Base-by-base conservation (phyloP, 331 rosid genomes). In the Acacia concinna region DNA sequence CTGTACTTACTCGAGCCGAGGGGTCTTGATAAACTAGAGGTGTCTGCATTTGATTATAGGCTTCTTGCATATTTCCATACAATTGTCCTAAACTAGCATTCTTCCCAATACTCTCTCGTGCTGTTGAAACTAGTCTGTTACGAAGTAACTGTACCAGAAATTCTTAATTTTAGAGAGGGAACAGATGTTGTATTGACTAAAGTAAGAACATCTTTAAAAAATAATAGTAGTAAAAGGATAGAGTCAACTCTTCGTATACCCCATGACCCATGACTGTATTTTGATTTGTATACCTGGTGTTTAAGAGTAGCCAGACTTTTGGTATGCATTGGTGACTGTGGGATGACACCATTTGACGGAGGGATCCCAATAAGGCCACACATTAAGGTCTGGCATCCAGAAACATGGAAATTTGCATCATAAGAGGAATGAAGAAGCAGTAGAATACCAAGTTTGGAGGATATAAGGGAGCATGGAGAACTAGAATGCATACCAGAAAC, bases 301-400 rank as follows among this genome's bases (percentile, higher is more conserved):
- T 96, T 96, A 73, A 96, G 99, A 82, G 99, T 96, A 38, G 99
- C 99, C 44, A 96, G 85, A 77, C 98, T 91, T 89, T 96, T 96
- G 8, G 99, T 96, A 82, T 96, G 99, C 99, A 96, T 96, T 43
- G 99, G 99, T 68, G 99, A 96, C 73, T 96, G 99, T 2, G 99
- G 99, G 83, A 96, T 93, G 79, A 96, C 98, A 69, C 99, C 99
- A 73, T 96, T 96, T 23, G 99, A 74, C 5, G 99, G 99, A 73
- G 99, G 99, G 59, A 96, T 85, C 85, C 99, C 99, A 47, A 91
- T 46, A n/a, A 96, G 97, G 71, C 99, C 99, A 85, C 99, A 96
- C 79, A 90, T 27, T 70, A 96, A 91, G 74, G 99, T 96, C 99
- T 96, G 84, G 67, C 77, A 74, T 71, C 34, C 59, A 69, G n/a